These are phyloP conservation scores for Tulasnella sp. DNA, from an alignment of 768 basidiomycete genomes.

Conservation along the genomic window DNA sequence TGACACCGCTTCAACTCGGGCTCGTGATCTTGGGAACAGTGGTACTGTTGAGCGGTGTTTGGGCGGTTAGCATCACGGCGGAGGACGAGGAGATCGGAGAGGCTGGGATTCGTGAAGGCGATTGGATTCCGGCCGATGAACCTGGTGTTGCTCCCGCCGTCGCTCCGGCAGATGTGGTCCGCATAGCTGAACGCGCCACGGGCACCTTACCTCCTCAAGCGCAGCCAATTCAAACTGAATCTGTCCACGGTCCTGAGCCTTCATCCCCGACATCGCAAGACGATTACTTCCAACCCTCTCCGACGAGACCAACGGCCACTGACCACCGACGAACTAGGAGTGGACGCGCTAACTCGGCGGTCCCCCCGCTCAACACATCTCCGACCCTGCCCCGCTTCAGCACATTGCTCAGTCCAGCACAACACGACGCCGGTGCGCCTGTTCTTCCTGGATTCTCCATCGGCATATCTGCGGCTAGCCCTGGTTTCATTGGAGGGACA, in stretches of 20 bases:
- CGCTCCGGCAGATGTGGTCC: constrained; percentile 22
- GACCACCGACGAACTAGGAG: background rate
- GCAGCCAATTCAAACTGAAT: background rate
- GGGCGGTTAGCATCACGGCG: constrained; percentile 78
- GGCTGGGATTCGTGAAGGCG: constrained; percentile 43
- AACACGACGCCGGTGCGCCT: constrained; percentile 9
- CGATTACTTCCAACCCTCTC: background rate
- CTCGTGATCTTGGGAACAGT: constrained; percentile 74
- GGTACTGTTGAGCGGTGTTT: constrained; percentile 79
- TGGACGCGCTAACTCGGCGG: background rate
- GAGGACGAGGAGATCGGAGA: constrained; percentile 43
- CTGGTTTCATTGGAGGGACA: constrained; percentile 50
- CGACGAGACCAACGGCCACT: background rate
- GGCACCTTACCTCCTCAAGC: constrained; percentile 8
- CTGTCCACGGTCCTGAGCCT: background rate
- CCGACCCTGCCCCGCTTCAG: constrained; percentile 10
- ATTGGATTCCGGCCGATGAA: constrained; percentile 36
- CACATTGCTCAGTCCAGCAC: constrained; percentile 31
- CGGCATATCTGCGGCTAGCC: constrained; percentile 68
- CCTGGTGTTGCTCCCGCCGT: constrained; percentile 27
- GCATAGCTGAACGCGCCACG: constrained; percentile 21
- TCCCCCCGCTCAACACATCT: constrained; percentile 11
- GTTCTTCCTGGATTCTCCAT: constrained; percentile 58
- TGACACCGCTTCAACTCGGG: constrained; percentile 62
- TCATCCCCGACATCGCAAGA: background rate